These are phyloP conservation scores for Chenopodium formosanum DNA, from an alignment of 148 eudicot species.

Conservation along the genomic window DNA sequence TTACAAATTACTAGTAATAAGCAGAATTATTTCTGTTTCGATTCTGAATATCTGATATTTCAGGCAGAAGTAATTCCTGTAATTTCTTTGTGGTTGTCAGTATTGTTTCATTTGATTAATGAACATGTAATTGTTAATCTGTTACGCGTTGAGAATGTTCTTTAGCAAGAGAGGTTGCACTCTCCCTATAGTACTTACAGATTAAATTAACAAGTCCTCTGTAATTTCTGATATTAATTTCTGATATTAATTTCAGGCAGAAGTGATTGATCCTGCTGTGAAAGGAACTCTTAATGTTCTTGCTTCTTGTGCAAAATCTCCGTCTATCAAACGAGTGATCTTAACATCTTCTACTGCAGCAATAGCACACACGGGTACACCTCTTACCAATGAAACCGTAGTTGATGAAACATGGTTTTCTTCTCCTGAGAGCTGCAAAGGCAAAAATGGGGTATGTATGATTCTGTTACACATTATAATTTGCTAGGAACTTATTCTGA, in stretches of 20 bases:
- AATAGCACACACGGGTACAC: constrained; percentile 13
- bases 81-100: too few species aligned
- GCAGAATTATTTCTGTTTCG: not conserved
- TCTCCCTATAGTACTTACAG: not conserved
- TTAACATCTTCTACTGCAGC: constrained; percentile 46
- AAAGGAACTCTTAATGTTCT: constrained; percentile 49
- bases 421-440: constrained; percentile 18
- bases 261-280: constrained; percentile 41
- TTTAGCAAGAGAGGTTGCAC: not conserved
- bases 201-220: too few species aligned
- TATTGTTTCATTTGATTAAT: too few species aligned
- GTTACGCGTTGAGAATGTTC: not conserved
- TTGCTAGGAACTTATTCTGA: not conserved
- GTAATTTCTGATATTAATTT: not conserved
- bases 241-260: constrained; percentile 24
- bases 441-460: constrained; percentile 20
- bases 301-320: constrained; percentile 32
- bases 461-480: not conserved
- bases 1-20: too few species aligned
- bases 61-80: constrained; percentile 30
- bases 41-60: not conserved
- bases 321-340: constrained; percentile 38
- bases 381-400: constrained; percentile 18
- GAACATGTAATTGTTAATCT: too few species aligned
- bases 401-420: constrained; percentile 49